These are phyloP conservation scores for Penicillium arizonense DNA, from an alignment of 495 filamentous ascomycete species.

Conservation along the genomic window DNA sequence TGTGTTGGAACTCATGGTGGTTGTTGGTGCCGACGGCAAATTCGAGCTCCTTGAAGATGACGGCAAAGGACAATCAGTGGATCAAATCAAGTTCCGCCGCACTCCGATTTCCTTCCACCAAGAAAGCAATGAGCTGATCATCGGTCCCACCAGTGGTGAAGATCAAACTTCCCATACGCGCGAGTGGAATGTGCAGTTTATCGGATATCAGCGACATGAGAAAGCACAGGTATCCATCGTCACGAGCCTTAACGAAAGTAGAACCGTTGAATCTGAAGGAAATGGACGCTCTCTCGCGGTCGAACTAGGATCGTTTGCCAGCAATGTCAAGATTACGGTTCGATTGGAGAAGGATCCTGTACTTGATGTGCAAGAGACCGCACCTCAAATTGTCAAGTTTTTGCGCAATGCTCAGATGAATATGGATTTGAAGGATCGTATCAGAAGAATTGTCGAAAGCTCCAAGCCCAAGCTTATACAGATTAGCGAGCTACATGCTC, in stretches of 20 bases:
- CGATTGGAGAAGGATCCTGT: constrained; percentile 31
- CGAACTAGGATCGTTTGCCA: constrained; percentile 4
- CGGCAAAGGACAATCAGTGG: background rate
- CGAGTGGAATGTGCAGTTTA: constrained; percentile 13
- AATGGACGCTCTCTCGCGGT: background rate
- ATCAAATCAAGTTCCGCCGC: constrained; percentile 11
- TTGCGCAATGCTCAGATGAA: constrained; percentile 30
- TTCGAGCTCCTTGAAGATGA: constrained; percentile 16
- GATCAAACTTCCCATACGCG: background rate
- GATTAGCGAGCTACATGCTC: constrained; percentile 28
- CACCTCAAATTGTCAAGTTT: constrained; percentile 34
- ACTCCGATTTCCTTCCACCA: constrained; percentile 16
- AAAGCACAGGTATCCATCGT: background rate
- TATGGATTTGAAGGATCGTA: constrained; percentile 36
- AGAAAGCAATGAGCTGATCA: constrained; percentile 8
- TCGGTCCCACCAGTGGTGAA: constrained; percentile 10
- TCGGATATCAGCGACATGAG: constrained; percentile 6
- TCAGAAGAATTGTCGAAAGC: constrained; percentile 33
- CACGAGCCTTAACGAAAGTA: background rate
- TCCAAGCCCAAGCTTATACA: constrained; percentile 16
- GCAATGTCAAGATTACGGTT: constrained; percentile 17
- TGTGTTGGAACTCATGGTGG: constrained; percentile 44
- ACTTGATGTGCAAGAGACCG: constrained; percentile 23
- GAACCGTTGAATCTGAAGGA: background rate
- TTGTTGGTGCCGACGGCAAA: constrained; percentile 50